Evolutionary conservation across 768 basidiomycete species (phyloP).

Genomic region (Nevesoporus exiguus): DNA sequence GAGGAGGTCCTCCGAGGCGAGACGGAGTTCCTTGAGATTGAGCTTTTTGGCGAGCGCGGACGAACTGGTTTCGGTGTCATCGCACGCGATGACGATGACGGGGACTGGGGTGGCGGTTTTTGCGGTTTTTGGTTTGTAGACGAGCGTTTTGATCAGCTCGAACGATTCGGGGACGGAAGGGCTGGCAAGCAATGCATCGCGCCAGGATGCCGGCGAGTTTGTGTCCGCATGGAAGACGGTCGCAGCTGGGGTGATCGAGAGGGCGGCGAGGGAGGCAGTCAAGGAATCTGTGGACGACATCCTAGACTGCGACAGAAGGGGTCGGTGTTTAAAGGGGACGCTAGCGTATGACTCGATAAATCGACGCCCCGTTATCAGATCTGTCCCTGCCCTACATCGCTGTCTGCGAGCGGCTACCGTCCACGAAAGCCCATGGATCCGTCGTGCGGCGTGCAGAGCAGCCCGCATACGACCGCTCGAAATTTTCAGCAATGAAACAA

Average conservation of each 20-base stretch:
- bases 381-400: conserved; percentile 7
- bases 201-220: conserved; percentile 74
- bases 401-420: conserved; percentile 9
- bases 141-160: conserved; percentile 80
- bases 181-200: conserved; percentile 57
- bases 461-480: conserved; percentile 24
- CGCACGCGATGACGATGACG: conserved; percentile 81
- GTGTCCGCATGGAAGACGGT: conserved; percentile 57
- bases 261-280: conserved; percentile 42
- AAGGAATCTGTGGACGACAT: conserved; percentile 37
- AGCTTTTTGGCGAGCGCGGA: conserved; percentile 74
- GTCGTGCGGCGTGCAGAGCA: conserved; percentile 23
- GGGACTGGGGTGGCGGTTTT: conserved; percentile 82
- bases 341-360: conserved; percentile 27
- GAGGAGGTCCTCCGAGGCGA: conserved; percentile 84
- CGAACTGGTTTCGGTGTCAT: conserved; percentile 81
- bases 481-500: conserved; percentile 12
- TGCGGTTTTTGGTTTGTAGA: conserved; percentile 97
- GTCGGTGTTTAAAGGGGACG: conserved; percentile 17
- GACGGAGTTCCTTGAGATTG: conserved; percentile 80
- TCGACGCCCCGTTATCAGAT: conserved; percentile 22
- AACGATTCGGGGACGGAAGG: conserved; percentile 53
- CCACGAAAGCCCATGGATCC: conserved; percentile 19
- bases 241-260: conserved; percentile 54
- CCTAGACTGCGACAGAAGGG: conserved; percentile 15